Base-by-base conservation (phyloP, 352 stramenopile species). In the Phytophthora nicotianae region DNA sequence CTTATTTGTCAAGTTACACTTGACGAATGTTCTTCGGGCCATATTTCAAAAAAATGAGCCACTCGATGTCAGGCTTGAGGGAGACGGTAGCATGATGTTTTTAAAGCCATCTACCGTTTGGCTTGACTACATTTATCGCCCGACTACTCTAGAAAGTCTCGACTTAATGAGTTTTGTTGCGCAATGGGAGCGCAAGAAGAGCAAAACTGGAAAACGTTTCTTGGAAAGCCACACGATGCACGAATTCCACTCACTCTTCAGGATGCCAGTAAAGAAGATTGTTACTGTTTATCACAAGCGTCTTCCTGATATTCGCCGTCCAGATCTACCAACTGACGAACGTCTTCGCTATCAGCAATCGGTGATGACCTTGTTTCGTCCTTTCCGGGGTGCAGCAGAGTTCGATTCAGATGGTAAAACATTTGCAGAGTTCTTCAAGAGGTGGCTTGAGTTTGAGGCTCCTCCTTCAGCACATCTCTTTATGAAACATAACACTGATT, bases 261-360 rank as follows among this genome's bases (percentile, higher is more conserved):
- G n/a, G 11, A 23, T 43, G 16, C 35, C 37, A 23, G 37, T 43
- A 7, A 43, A 43, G n/a, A 43, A 43, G 17, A 23, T 43, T 10
- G n/a, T 17, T n/a, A 43, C 37, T 6, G n/a, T 43, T 43, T 43
- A n/a, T n/a, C 37, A 43, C 37, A 43, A 33, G 27, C 37, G 37
- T 17, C 37, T 43, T 23, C 37, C 37, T 23, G 37, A 43, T 14
- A 43, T 43, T 43, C 37, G n/a, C n/a, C n/a, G 37, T 7, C 5
- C 37, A 14, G 37, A 43, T 24, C 23, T 43, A 43, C n/a, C 37
- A 23, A 43, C 4, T 23, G n/a, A 43, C 11, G 16, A 13, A 8
- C 9, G 27, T 13, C 27, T 43, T 43, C 37, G 14, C 17, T 43
- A 43, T 23, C 16, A 23, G 23, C 37, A 43, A 20, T 43, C 37